Evolutionary conservation across 306 rosid species (phyloP), one percentile per base, ranked within the genome.

Genomic region (Quercus alba): DNA sequence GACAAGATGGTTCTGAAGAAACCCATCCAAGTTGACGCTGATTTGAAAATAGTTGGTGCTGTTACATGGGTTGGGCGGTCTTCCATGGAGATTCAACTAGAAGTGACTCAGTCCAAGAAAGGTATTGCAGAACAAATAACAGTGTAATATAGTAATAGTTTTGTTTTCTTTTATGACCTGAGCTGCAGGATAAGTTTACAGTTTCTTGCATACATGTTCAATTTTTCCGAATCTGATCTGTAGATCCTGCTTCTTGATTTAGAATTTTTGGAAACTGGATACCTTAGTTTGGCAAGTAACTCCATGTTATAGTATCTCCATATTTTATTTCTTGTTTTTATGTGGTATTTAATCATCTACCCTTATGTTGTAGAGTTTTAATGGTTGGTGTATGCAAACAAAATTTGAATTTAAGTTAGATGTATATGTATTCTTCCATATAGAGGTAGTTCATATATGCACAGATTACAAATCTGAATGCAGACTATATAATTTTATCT

Each of bases 11-110:
- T 86, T 75, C 84, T 93, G 23, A 90, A 85, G 80, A 88, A 86
- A 75, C 85, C 92, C 54, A 90, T 93, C 79, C 83, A 58, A 19
- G 79, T 90, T 38, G 92, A 88, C 80, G 57, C 71, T 70, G 97
- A 91, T 83, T 80, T 90, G 72, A 81, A 84, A 66, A 77, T 93
- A 20, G 89, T 63, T 49, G 98, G 94, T 67, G 93, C 94, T 79
- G 98, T 93, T 62, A 87, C 92, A n/a, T 93, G 98, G 97, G 92
- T 90, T 66, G 97, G 94, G 26, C 78, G 90, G 26, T 93, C 97
- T 55, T 93, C 97, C 67, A 86, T 93, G 92, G 97, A 93, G 88
- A 93, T 93, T 80, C 93, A 86, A 52, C 81, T 93, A 8, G 84
- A 91, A 83, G 83, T 93, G 73, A 86, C 73, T 73, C 97, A 90